Conservation (phyloP, 192 early-diverging fungal genomes). For the Lunasporangiospora selenospora region DNA sequence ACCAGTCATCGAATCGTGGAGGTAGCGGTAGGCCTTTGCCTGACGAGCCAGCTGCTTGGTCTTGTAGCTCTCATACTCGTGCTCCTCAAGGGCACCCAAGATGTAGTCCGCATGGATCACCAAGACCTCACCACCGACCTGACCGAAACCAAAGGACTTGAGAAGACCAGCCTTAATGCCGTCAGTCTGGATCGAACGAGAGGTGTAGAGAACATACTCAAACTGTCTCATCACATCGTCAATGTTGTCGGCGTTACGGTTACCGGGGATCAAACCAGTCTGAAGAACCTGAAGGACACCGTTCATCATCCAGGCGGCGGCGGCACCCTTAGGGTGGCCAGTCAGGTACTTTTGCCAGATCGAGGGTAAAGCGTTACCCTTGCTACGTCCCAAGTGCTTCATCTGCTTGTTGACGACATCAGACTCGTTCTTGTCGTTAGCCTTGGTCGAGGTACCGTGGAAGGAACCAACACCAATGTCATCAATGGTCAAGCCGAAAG, state of each 20-base stretch:
- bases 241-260: conserved; percentile 90
- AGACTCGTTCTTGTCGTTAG: conserved; percentile 97
- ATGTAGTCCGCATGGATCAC: conserved; percentile 90
- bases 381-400: conserved; percentile 83
- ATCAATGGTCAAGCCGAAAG: conserved; percentile 88
- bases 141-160: conserved; percentile 96
- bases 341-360: conserved; percentile 96
- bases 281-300: conserved; percentile 86
- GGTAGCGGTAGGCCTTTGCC: conserved; percentile 85
- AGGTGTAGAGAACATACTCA: conserved; percentile 84
- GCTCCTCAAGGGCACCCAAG: conserved; percentile 72
- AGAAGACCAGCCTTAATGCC: conserved; percentile 90
- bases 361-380: conserved; percentile 78
- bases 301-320: conserved; percentile 98
- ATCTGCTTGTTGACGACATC: conserved; percentile 86
- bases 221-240: conserved; percentile 76
- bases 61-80: conserved; percentile 75
- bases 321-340: conserved; percentile 97
- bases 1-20: conserved; percentile 88
- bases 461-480: conserved; percentile 95
- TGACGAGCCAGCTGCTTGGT: conserved; percentile 74
- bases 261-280: conserved; percentile 89
- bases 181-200: conserved; percentile 86
- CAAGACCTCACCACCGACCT: conserved; percentile 90
- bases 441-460: conserved; percentile 94